phyloP scores from a whole-genome alignment of 176 grass and related monocot species.

The Dendrocalamus sinicus region DNA sequence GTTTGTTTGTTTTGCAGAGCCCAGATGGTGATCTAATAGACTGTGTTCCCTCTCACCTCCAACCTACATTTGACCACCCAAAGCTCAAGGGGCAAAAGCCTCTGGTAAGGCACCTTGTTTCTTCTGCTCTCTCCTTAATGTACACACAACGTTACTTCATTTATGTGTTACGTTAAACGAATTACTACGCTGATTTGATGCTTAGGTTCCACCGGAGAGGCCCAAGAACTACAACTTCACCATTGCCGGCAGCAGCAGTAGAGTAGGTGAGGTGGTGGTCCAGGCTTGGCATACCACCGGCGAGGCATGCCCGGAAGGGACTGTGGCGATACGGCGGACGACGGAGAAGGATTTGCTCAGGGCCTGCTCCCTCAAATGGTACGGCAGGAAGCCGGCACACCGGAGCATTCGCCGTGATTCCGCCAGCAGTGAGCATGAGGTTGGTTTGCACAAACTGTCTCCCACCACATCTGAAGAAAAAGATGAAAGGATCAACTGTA shows the following conservation, averaged over 20 bases:
- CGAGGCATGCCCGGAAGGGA: conserved; percentile 68
- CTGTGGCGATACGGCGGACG: conserved; percentile 62
- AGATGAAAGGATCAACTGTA: not conserved
- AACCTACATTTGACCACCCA: conserved; percentile 75
- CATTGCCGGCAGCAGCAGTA: not conserved
- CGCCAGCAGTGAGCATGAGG: conserved; percentile 66
- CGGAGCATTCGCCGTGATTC: conserved; percentile 57
- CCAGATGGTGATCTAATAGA: conserved; percentile 77
- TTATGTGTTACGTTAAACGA: not conserved
- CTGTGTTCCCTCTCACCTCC: conserved; percentile 71
- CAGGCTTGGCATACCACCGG: conserved; percentile 69
- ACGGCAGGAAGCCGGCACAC: conserved; percentile 60
- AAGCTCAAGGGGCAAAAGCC: conserved; percentile 55
- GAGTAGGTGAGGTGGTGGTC: conserved; percentile 16
- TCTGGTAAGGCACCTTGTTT: conserved; percentile 42
- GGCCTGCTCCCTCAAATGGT: conserved; percentile 58
- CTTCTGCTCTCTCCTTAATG: not conserved
- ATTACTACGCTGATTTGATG: not conserved
- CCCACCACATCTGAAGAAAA: not conserved
- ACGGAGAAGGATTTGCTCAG: conserved; percentile 68
- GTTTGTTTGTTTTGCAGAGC: conserved; percentile 49
- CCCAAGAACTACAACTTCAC: conserved; percentile 60
- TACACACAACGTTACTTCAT: not conserved
- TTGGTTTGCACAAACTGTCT: conserved; percentile 18
- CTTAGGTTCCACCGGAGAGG: conserved; percentile 72